A percentile compares a stretch with the other conserved stretches of the same genome.
Conservation (phyloP, 75 land plant genomes). For the Pseudotsuga menziesii region DNA sequence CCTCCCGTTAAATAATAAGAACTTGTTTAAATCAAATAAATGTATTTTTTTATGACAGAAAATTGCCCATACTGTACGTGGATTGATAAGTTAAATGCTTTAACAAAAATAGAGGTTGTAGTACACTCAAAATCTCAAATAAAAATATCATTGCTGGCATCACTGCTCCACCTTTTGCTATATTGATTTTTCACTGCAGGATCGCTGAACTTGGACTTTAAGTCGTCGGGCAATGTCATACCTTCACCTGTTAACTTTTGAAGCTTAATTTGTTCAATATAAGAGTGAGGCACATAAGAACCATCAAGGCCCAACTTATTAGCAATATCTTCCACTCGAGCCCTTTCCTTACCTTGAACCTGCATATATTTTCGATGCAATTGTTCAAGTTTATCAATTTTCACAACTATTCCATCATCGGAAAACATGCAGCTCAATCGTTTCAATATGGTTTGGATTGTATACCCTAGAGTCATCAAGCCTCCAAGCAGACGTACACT, state of each 20-base stretch:
- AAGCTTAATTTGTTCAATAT: slow-evolving; percentile 49
- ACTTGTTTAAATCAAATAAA: too few species aligned
- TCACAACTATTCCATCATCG: slow-evolving; percentile 22
- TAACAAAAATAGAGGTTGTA: too few species aligned
- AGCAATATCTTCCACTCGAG: slow-evolving; percentile 21
- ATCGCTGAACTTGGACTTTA: slow-evolving; percentile 1
- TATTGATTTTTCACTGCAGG: too few species aligned
- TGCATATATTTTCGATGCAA: slow-evolving; percentile 30
- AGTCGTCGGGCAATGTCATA: slow-evolving; percentile 19
- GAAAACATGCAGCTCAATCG: slow-evolving; percentile 24
- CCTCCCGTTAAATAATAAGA: too few species aligned
- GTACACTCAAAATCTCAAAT: too few species aligned
- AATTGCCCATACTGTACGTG: too few species aligned
- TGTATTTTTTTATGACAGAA: too few species aligned
- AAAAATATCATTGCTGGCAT: too few species aligned
- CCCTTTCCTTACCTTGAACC: slow-evolving; percentile 46
- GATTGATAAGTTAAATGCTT: too few species aligned
- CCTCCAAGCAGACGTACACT: slow-evolving; percentile 46
- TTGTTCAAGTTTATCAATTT: slow-evolving; percentile 37
- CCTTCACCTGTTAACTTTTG: slow-evolving; percentile 39
- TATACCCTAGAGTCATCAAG: slow-evolving; percentile 35
- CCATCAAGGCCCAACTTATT: slow-evolving; percentile 35
- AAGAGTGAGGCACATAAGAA: slow-evolving; percentile 34
- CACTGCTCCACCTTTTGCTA: too few species aligned
- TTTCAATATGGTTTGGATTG: slow-evolving; percentile 26